phyloP scores from a whole-genome alignment of 176 grass and related monocot species.

The Triticum monococcum region DNA sequence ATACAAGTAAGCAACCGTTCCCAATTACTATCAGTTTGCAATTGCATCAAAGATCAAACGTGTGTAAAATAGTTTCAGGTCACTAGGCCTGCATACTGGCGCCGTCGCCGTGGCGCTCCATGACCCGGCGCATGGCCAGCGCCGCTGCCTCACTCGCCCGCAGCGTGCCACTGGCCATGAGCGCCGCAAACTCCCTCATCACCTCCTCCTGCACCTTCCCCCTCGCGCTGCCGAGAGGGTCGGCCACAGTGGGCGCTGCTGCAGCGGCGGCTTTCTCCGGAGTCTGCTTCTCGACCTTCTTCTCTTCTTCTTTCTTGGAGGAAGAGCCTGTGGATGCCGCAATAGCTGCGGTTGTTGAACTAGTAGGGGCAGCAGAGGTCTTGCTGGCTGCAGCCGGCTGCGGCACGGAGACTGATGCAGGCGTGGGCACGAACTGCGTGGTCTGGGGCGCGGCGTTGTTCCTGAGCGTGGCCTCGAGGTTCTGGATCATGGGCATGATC shows the following conservation, averaged over 20 bases:
- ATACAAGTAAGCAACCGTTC: background rate
- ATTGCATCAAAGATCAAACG: background rate
- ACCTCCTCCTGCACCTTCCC: constrained; percentile 82
- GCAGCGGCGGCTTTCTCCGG: background rate
- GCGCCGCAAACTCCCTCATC: constrained; percentile 68
- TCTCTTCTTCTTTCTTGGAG: constrained; percentile 4
- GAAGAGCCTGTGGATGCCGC: background rate
- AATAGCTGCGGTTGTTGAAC: background rate
- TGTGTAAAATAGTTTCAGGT: background rate
- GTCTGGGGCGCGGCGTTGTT: constrained; percentile 32
- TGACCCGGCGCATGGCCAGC: constrained; percentile 68
- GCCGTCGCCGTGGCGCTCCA: constrained; percentile 65
- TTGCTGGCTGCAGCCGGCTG: background rate
- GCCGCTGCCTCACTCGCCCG: constrained; percentile 74
- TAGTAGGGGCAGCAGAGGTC: background rate
- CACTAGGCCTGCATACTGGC: constrained; percentile 20
- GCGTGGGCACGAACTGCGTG: constrained; percentile 45
- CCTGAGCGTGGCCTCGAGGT: constrained; percentile 59
- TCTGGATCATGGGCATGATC: constrained; percentile 81
- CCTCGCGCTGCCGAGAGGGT: constrained; percentile 48
- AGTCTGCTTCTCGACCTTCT: background rate
- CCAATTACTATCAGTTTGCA: no score
- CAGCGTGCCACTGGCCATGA: constrained; percentile 70
- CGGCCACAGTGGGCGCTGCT: background rate
- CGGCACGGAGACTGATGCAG: background rate